Evolutionary conservation across 2,329 filamentous ascomycete species (phyloP).

Genomic region (Fusarium chuoi): DNA sequence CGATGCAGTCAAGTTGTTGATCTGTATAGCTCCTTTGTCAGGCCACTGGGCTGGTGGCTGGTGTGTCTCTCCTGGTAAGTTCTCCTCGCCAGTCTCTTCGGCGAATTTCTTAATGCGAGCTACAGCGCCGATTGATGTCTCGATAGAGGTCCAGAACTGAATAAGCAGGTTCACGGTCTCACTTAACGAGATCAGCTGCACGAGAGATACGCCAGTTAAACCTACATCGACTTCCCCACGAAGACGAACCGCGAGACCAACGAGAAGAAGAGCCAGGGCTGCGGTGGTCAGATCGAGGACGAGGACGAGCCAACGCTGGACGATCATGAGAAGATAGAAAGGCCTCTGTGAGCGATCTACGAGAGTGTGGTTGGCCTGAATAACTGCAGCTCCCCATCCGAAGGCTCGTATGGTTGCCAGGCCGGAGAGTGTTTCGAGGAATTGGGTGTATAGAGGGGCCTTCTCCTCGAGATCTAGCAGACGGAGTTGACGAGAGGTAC

Average conservation of each 20-base stretch:
- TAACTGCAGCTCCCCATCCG: constrained; percentile 54
- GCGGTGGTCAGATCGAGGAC: constrained; percentile 62
- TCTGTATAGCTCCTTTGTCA: constrained; percentile 41
- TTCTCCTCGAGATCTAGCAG: constrained; percentile 56
- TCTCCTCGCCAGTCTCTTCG: constrained; percentile 44
- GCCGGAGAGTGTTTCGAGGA: constrained; percentile 59
- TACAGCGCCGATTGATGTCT: constrained; percentile 52
- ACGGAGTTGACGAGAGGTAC: constrained; percentile 56
- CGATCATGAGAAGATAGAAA: constrained; percentile 65
- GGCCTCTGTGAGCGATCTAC: constrained; percentile 66
- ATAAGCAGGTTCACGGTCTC: constrained; percentile 51
- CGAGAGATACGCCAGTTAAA: constrained; percentile 48
- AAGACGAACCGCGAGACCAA: constrained; percentile 56
- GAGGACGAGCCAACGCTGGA: constrained; percentile 67
- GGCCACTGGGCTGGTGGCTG: constrained; percentile 47
- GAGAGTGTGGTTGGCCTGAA: constrained; percentile 56
- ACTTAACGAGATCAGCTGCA: constrained; percentile 48
- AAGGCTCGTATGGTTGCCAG: constrained; percentile 65
- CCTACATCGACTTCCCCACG: constrained; percentile 44
- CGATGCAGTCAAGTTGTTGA: constrained; percentile 43
- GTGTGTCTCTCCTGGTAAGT: constrained; percentile 28
- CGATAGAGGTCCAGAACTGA: constrained; percentile 51
- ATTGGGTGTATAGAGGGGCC: constrained; percentile 52
- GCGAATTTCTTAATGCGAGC: constrained; percentile 49
- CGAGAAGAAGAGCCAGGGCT: constrained; percentile 57